phyloP scores from a whole-genome alignment of 2,329 filamentous ascomycete genomes.

The Tolypocladium cylindrosporum region DNA sequence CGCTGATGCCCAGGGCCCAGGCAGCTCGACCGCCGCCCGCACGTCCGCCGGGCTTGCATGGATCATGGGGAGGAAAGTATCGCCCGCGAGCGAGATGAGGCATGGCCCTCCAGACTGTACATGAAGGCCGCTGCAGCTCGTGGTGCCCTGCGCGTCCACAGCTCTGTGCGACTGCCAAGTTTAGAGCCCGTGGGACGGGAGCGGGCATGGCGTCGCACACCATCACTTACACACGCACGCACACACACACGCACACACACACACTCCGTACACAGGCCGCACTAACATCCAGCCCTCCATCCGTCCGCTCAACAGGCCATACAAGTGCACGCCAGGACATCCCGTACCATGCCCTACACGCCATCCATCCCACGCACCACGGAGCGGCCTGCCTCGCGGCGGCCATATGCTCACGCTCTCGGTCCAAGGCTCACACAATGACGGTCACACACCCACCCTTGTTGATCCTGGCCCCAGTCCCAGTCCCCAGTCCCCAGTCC shows the following conservation, averaged over 20 bases:
- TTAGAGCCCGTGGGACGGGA: background rate
- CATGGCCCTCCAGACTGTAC: background rate
- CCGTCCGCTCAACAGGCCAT: background rate
- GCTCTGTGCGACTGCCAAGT: background rate
- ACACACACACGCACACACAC: background rate
- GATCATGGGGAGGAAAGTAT: background rate
- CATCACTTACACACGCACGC: background rate
- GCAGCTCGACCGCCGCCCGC: background rate
- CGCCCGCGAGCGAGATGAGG: background rate
- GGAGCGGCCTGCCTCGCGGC: background rate
- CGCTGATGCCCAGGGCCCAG: background rate
- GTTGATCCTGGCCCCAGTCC: background rate
- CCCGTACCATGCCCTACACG: background rate
- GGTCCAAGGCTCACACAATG: background rate
- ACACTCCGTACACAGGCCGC: background rate
- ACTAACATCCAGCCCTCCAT: background rate
- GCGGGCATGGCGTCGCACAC: background rate
- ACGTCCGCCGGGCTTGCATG: background rate
- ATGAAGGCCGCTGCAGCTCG: background rate
- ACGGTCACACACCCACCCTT: background rate
- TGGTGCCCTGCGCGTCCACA: background rate
- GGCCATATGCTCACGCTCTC: background rate
- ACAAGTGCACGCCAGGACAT: background rate
- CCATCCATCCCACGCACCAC: background rate
- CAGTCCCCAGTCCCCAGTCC: background rate